Evolutionary conservation across 805 yeast genomes (phyloP), one percentile per base, ranked within the genome.

Genomic region (Saccharomycopsis sp.): DNA sequence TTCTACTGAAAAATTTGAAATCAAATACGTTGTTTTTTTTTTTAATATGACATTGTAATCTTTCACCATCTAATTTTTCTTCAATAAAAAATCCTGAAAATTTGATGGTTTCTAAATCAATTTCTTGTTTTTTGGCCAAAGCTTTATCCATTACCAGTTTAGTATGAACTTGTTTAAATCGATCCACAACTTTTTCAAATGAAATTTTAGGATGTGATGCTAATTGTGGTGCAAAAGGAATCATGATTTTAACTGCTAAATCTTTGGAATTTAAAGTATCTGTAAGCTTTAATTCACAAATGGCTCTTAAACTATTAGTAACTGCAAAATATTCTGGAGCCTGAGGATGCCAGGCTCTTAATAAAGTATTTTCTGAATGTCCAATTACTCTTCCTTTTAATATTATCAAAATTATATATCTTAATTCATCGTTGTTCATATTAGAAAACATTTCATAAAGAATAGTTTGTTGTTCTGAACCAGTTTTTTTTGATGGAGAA

Each of bases 31-130:
- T 14, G 5, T 27, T 52, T 37, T 60, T 71, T 78, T 43, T 54
- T 54, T 6, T 72, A 60, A 32, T 63, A 55, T 89, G 98, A 34
- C 87, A 49, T 40, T 84, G 78, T 51, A 85, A 75, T 49, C 98
- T 62, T 57, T 89, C 96, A 2, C 97, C 98, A 58, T 89, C 96
- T 61, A 87, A 70, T 55, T 89, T 89, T 55, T 89, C 96, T 53
- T 89, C 97, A 8, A 89, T 74, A 39, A 67, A 69, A 51, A 86
- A 85, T 5, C 37, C 34, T 3, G 26, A n/a, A 46, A 47, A 8
- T 10, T 23, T 23, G 10, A 23, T 8, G 6, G 26, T 23, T n/a
- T n/a, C n/a, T n/a, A n/a, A n/a, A n/a, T n/a, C n/a, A n/a, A n/a
- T n/a, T n/a, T n/a, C n/a, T n/a, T n/a, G n/a, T n/a, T n/a, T n/a